Evolutionary conservation across 805 yeast species (phyloP).

Genomic region (Cyberlindnera japonica): DNA sequence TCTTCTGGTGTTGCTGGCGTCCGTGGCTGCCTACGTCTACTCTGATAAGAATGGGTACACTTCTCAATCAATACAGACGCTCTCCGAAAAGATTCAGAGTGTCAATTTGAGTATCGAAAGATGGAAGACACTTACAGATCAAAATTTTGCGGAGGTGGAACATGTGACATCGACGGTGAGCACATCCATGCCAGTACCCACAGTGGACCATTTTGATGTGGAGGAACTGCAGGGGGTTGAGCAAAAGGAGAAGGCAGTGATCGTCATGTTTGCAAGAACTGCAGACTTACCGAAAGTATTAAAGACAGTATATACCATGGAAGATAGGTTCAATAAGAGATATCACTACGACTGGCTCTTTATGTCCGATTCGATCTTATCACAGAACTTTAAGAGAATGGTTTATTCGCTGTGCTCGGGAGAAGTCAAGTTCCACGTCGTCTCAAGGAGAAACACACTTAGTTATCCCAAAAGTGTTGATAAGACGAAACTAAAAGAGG

Average conservation of each 20-base stretch:
- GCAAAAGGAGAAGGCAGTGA: slow-evolving; percentile 55
- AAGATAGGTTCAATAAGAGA: slow-evolving; percentile 33
- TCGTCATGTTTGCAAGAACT: slow-evolving; percentile 66
- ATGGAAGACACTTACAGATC: slow-evolving; percentile 7
- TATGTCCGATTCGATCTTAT: slow-evolving; percentile 60
- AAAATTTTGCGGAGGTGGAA: slow-evolving; percentile 1
- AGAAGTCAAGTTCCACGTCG: slow-evolving; percentile 51
- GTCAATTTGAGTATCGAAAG: slow-evolving; percentile 16
- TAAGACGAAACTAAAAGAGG: slow-evolving; percentile 13
- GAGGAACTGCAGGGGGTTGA: too few relatives aligned
- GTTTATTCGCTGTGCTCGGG: slow-evolving; percentile 51
- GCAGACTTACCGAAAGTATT: slow-evolving; percentile 51
- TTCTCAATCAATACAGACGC: slow-evolving; percentile 7
- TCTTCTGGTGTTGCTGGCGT: background rate
- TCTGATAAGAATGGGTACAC: slow-evolving; percentile 13
- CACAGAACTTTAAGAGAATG: slow-evolving; percentile 44
- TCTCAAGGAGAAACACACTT: slow-evolving; percentile 49
- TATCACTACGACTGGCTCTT: slow-evolving; percentile 75
- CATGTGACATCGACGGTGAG: too few relatives aligned
- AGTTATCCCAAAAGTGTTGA: slow-evolving; percentile 27
- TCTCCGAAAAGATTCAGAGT: slow-evolving; percentile 12
- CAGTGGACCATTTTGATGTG: too few relatives aligned
- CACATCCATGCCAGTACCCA: too few relatives aligned
- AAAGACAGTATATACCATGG: slow-evolving; percentile 56
- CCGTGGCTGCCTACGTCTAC: background rate